These are phyloP conservation scores for Plasmodium berghei DNA, from an alignment of 169 alveolate species.

Conservation along the genomic window DNA sequence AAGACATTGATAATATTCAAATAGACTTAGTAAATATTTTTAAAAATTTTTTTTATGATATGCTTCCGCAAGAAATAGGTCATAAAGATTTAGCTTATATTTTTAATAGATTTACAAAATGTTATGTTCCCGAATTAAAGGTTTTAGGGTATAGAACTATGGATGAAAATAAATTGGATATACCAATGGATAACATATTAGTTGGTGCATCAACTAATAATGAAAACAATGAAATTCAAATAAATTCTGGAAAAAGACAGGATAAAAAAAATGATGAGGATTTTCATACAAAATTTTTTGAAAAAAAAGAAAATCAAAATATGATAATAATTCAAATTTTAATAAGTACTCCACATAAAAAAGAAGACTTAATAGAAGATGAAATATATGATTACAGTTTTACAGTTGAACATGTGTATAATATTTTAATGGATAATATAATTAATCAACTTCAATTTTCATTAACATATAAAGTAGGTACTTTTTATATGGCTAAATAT, in stretches of 20 bases:
- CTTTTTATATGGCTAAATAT: slow-evolving; percentile 25
- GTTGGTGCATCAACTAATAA: neutral
- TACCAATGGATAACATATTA: neutral
- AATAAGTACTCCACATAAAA: slow-evolving; percentile 7
- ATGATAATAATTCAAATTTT: slow-evolving; percentile 31
- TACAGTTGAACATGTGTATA: slow-evolving; percentile 32
- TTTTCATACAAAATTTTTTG: slow-evolving; percentile 6
- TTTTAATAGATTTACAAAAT: slow-evolving; percentile 11
- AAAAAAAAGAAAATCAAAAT: slow-evolving; percentile 12
- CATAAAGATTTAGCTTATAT: slow-evolving; percentile 22
- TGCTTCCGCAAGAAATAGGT: slow-evolving; percentile 41
- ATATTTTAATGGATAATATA: slow-evolving; percentile 37
- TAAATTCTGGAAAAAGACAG: neutral
- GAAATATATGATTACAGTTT: slow-evolving; percentile 3
- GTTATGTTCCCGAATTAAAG: slow-evolving; percentile 14
- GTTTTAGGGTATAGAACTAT: slow-evolving; percentile 41
- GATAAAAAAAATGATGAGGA: slow-evolving; percentile 11
- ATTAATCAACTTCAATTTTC: slow-evolving; percentile 10
- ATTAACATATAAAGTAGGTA: slow-evolving; percentile 1
- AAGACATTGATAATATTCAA: slow-evolving; percentile 19
- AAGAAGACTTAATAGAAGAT: neutral
- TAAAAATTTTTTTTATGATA: neutral
- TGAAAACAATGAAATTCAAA: neutral
- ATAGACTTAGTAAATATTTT: slow-evolving; percentile 8
- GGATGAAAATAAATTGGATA: slow-evolving; percentile 17